Evolutionary conservation across 805 yeast genomes (phyloP), one percentile per base, ranked within the genome.

Genomic region (Candida awuae): DNA sequence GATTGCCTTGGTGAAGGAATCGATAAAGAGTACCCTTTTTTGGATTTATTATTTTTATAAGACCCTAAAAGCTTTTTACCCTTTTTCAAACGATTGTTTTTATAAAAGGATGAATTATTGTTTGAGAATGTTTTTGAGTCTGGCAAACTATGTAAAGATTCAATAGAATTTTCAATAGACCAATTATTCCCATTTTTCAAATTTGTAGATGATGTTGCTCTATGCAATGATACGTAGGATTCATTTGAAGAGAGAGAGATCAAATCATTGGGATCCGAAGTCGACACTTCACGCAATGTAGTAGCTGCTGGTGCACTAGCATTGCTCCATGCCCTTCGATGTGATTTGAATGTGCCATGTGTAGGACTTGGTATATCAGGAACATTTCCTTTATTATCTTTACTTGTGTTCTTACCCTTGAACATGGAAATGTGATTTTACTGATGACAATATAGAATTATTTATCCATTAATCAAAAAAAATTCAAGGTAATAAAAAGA

Each of bases 1-100:
- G 47, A 50, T 27, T 55, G 56, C 4, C 43, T 18, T 8, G 33
- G 31, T 2, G 29, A 25, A 1, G 37, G 15, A 9, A 21, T 17
- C 15, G 20, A 7, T 4, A 8, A 4, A 17, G 21, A 10, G 14
- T 3, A 17, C 15, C 17, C 17, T 10, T 23, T 31, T 16, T 20
- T 21, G 3, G 30, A n/a, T 7, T 23, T 27, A 22, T 20, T 29
- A 20, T 20, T 29, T 6, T 36, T 33, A 13, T 34, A 6, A 27
- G 4, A n/a, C 22, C 8, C 18, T 26, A 22, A 5, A 33, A 9
- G 4, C 8, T 29, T 29, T 9, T 37, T 31, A 8, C 16, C 25
- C 4, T 14, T 27, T 19, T 27, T 35, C 6, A 21, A 17, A 16
- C 14, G 13, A 16, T 25, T 33, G 16, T 25, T 25, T 3, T 5